Percentiles rank a stretch among this genome's conserved stretches.
Conservation (phyloP, 257 asterid species). For the Voacanga thouarsii region DNA sequence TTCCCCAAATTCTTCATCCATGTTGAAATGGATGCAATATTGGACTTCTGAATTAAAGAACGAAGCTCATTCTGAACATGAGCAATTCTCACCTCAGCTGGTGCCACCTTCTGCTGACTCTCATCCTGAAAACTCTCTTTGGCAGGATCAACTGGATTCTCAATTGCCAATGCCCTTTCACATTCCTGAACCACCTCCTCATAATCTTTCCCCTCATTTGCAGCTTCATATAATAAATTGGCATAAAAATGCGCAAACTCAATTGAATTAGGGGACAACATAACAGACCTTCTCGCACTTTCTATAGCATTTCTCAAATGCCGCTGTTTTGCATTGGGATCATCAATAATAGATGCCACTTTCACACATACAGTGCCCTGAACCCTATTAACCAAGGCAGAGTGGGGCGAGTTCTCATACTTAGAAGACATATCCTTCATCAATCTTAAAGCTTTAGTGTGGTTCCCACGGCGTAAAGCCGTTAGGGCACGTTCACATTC, state of each 20-base stretch:
- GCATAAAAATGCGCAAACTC: slow-evolving; percentile 84
- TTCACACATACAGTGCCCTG: slow-evolving; percentile 69
- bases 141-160: slow-evolving; percentile 84
- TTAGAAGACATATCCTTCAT: slow-evolving; percentile 70
- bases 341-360: slow-evolving; percentile 60
- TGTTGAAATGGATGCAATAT: slow-evolving; percentile 64
- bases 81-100: slow-evolving; percentile 51
- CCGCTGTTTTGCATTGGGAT: slow-evolving; percentile 54
- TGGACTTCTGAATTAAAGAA: slow-evolving; percentile 70
- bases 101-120: slow-evolving; percentile 58
- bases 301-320: slow-evolving; percentile 69
- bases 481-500: slow-evolving; percentile 77
- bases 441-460: slow-evolving; percentile 63
- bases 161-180: slow-evolving; percentile 71
- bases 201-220: slow-evolving; percentile 62
- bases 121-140: slow-evolving; percentile 80
- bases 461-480: slow-evolving; percentile 64
- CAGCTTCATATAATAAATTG: slow-evolving; percentile 62
- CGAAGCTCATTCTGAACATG: slow-evolving; percentile 63
- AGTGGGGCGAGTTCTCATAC: slow-evolving; percentile 47
- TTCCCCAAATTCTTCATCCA: slow-evolving; percentile 72
- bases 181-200: slow-evolving; percentile 83
- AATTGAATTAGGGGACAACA: slow-evolving; percentile 58
- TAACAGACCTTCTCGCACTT: slow-evolving; percentile 60
- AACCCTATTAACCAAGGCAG: slow-evolving; percentile 62